Evolutionary conservation across 2,329 filamentous ascomycete species (phyloP).

Genomic region (Verticillium nubilum): DNA sequence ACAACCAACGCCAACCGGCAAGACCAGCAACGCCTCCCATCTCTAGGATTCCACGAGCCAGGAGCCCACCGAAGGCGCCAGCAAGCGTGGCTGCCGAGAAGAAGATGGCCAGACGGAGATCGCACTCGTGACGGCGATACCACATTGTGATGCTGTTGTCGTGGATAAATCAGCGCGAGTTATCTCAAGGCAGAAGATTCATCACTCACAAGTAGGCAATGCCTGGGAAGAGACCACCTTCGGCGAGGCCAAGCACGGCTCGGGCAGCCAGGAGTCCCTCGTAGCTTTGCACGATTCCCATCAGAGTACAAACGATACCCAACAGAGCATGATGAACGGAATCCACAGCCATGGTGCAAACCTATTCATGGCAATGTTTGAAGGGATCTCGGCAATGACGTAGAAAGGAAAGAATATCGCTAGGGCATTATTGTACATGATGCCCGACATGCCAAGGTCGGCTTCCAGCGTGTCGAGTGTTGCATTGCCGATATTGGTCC

Average conservation of each 20-base stretch:
- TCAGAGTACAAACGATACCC: conserved; percentile 68
- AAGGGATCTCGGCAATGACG: conserved; percentile 57
- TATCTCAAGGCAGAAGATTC: conserved; percentile 7
- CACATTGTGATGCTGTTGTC: conserved; percentile 78
- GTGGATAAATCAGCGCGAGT: conserved; percentile 45
- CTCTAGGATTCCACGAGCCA: conserved; percentile 61
- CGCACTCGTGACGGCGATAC: conserved; percentile 83
- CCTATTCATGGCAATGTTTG: conserved; percentile 25
- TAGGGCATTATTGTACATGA: conserved; percentile 39
- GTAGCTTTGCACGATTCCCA: conserved; percentile 76
- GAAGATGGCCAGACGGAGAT: conserved; percentile 91
- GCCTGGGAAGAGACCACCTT: conserved; percentile 59
- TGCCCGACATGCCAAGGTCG: conserved; percentile 18
- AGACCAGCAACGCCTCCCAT: conserved; percentile 70
- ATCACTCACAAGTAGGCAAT: background rate
- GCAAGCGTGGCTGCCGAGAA: conserved; percentile 72
- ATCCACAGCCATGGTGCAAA: conserved; percentile 63
- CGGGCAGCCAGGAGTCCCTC: conserved; percentile 69
- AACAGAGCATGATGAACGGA: conserved; percentile 76
- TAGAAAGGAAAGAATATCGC: conserved; percentile 63
- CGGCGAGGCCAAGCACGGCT: conserved; percentile 77
- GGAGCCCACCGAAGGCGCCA: conserved; percentile 52
- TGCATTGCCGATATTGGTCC: conserved; percentile 43
- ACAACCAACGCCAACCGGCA: conserved; percentile 74
- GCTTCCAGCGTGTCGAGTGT: conserved; percentile 40